Base-by-base conservation (phyloP, 2,329 filamentous ascomycete genomes). In the Alternaria incomplexa region DNA sequence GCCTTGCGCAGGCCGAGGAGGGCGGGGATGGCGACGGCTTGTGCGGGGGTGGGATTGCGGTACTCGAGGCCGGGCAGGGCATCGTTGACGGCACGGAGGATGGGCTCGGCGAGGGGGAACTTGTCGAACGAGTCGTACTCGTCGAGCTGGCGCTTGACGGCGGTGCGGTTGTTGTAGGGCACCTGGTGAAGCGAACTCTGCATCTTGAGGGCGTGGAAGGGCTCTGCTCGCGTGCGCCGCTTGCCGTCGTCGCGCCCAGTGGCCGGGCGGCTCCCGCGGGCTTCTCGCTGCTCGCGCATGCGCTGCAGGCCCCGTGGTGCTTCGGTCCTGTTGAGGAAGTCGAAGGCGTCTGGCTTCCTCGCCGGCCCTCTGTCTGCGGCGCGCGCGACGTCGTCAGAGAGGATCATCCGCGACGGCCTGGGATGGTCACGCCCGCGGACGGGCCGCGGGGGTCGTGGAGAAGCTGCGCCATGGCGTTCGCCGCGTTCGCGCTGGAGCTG, bases 171-270 rank as follows among this genome's bases (percentile, higher is more conserved):
- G 40, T 88, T 88, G 76, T 97, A 97, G 0, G 93, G 88, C 5
- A 98, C 85, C 4, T 90, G 88, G 3, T 92, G 84, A 66, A 98
- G 83, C 2, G 91, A 86, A 55, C 89, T 89, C 78, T 97, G 95
- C 95, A 98, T 98, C 82, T 96, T 97, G 79, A 98, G 84, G 5
- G 95, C 94, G 77, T 96, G 94, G 80, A 88, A 91, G 8, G 86
- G 81, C 52, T 85, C 83, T 22, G 83, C 83, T 43, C 62, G 82
- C 79, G 65, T 63, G 51, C 70, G 66, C 56, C 71, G 63, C 61
- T 70, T 76, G 45, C 68, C 70, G 32, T 69, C 63, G 50, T 72
- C 65, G n/a, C 68, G 64, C 9, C 58, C 71, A 7, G 62, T 63
- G 48, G 59, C 59, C 45, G 62, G 50, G 55, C 47, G 56, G 40